phyloP scores from a whole-genome alignment of 495 filamentous ascomycete genomes.

The Penicillium malachiteum region DNA sequence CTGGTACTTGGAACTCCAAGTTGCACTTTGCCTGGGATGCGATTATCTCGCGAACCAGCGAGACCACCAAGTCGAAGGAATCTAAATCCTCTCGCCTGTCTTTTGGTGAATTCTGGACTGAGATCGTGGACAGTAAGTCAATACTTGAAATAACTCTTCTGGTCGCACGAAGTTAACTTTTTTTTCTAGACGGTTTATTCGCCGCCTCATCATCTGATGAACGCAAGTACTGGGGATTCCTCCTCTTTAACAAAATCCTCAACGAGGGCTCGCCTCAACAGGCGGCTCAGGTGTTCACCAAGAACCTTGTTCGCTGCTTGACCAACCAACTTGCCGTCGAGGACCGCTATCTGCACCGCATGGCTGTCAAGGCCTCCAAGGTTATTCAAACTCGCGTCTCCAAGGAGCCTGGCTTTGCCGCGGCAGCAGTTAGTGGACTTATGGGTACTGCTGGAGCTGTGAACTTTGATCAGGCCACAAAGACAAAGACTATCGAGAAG shows the following conservation, averaged over 20 bases:
- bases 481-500: slow-evolving; percentile 82
- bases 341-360: slow-evolving; percentile 80
- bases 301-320: slow-evolving; percentile 77
- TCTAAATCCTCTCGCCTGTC: slow-evolving; percentile 41
- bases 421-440: slow-evolving; percentile 60
- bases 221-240: slow-evolving; percentile 87
- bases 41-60: slow-evolving; percentile 54
- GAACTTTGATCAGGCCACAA: slow-evolving; percentile 84
- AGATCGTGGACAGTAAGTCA: slow-evolving; percentile 77
- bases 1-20: slow-evolving; percentile 76
- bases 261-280: slow-evolving; percentile 45
- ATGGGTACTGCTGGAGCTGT: slow-evolving; percentile 66
- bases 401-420: slow-evolving; percentile 57
- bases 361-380: slow-evolving; percentile 70
- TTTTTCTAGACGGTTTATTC: slow-evolving; percentile 69
- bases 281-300: slow-evolving; percentile 65
- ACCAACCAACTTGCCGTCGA: slow-evolving; percentile 84
- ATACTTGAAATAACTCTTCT: background rate
- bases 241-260: slow-evolving; percentile 74
- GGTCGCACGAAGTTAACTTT: slow-evolving; percentile 8
- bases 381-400: slow-evolving; percentile 66
- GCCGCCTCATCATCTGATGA: slow-evolving; percentile 75
- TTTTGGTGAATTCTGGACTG: slow-evolving; percentile 83
- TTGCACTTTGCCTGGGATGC: slow-evolving; percentile 87
- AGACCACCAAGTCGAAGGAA: slow-evolving; percentile 26